A percentile compares a stretch with the other conserved stretches of the same genome.
These are phyloP conservation scores for Collybiopsis confluens DNA, from an alignment of 768 basidiomycete genomes.

Conservation along the genomic window DNA sequence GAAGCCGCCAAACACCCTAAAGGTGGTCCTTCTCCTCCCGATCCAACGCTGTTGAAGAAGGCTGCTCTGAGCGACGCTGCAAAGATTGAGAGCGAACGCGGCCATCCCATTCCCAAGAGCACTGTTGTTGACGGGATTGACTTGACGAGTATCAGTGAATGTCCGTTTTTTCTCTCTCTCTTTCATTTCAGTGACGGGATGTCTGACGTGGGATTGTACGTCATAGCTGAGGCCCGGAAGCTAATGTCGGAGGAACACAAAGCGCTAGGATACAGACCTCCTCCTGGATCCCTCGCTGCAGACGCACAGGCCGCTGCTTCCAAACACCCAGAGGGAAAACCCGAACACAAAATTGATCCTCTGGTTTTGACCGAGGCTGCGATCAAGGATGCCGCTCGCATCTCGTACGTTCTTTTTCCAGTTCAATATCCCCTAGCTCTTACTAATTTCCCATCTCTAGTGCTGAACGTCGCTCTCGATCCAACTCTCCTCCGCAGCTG, in stretches of 20 bases:
- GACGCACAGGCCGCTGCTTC: slow-evolving; percentile 27
- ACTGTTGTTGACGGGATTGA: slow-evolving; percentile 10
- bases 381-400: slow-evolving; percentile 16
- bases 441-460: not conserved
- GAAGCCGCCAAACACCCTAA: slow-evolving; percentile 28
- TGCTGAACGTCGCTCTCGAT: slow-evolving; percentile 6
- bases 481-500: slow-evolving; percentile 6
- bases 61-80: slow-evolving; percentile 13
- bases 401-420: slow-evolving; percentile 12
- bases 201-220: too few relatives aligned
- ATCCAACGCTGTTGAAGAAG: slow-evolving; percentile 4
- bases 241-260: slow-evolving; percentile 31
- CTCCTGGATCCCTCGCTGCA: slow-evolving; percentile 28
- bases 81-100: slow-evolving; percentile 12
- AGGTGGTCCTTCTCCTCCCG: slow-evolving; percentile 3
- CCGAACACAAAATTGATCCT: slow-evolving; percentile 6
- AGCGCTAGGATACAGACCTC: slow-evolving; percentile 28
- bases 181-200: too few relatives aligned
- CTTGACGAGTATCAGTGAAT: slow-evolving; percentile 9
- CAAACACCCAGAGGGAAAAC: slow-evolving; percentile 19
- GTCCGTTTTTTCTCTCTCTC: not conserved
- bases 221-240: slow-evolving; percentile 24
- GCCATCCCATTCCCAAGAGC: slow-evolving; percentile 6
- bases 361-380: slow-evolving; percentile 13
- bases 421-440: not conserved